Base-by-base conservation (phyloP, 2,329 filamentous ascomycete species). In the Apiospora saccharicola region DNA sequence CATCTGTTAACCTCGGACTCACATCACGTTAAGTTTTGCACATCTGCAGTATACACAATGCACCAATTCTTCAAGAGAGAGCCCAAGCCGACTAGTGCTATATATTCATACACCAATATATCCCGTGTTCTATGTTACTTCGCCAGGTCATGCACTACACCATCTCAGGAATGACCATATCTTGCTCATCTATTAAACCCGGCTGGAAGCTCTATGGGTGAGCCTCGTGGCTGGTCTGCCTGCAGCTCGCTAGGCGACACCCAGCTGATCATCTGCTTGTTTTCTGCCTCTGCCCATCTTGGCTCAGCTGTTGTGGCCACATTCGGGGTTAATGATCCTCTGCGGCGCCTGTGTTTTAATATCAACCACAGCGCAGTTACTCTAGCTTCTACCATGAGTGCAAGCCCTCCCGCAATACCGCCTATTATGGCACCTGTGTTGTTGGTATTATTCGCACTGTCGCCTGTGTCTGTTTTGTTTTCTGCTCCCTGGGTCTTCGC, bases 371-470 rank as follows among this genome's bases (percentile, higher is more conserved):
- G n/a, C 26, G 34, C 49, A 16, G 61, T 14, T 34, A 64, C 51
- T 13, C 49, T 46, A n/a, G 61, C 43, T 7, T 53, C 34, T 1
- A 71, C 37, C 37, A 51, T 8, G 6, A 64, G 14, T 16, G 69
- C 51, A 26, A 71, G 37, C 16, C 69, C 69, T 26, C 69, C 69
- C 10, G 67, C 37, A 19, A 67, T 41, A 10, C 69, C 69, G 7
- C 69, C 69, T 4, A 71, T 24, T 16, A 71, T 67, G 4, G 41
- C 69, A 24, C 69, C 51, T 14, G 69, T 71, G 34, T 61, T 24
- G 12, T 34, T 70, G 26, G 43, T 19, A 3, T 7, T 22, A 6
- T 5, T 47, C 5, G 16, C 44, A 19, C 16, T 47, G 44, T 7
- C 22, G 14, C 16, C 22, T 19, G 46, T 70, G 10, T 12, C 13